A percentile compares a stretch with the other conserved stretches of the same genome.
These are phyloP conservation scores for Carnegiea gigantea DNA, from an alignment of 179 eudicot species.

Conservation along the genomic window DNA sequence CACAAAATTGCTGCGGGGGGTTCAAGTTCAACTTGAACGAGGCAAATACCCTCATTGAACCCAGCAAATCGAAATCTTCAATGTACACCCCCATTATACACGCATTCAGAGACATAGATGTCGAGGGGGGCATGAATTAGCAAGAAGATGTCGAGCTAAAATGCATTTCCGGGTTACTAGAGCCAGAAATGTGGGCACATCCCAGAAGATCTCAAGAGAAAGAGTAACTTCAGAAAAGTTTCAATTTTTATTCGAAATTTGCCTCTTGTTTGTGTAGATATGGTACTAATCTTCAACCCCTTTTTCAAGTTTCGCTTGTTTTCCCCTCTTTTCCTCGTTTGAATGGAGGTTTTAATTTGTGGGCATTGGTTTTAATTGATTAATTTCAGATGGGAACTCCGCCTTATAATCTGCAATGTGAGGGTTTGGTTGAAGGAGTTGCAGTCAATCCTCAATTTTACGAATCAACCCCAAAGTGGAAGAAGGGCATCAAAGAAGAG, in stretches of 20 bases:
- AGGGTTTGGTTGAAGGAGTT: constrained; percentile 17
- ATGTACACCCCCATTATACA: not conserved
- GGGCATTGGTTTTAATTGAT: constrained; percentile 13
- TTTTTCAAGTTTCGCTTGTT: not conserved
- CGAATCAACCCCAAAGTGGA: constrained; percentile 11
- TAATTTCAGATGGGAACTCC: constrained; percentile 17
- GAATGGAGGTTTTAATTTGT: not conserved
- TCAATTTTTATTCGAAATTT: constrained; percentile 7
- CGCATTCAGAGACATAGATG: not conserved
- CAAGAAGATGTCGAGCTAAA: not conserved
- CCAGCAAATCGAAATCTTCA: constrained; percentile 9
- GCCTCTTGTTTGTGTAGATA: not conserved
- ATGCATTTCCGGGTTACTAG: constrained; percentile 14
- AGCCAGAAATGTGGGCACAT: constrained; percentile 10
- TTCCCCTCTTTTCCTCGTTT: not conserved
- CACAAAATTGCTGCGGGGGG: not conserved
- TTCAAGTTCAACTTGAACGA: not conserved
- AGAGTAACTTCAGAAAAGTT: not conserved
- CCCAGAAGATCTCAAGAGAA: constrained; percentile 15
- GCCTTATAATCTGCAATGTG: constrained; percentile 4
- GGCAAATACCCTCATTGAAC: constrained; percentile 8
- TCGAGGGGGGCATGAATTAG: not conserved
- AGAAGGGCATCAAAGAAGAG: constrained; percentile 18
- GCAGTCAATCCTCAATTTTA: not conserved
- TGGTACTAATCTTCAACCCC: constrained; percentile 10